Percentiles rank a stretch among this genome's conserved stretches.
These are phyloP conservation scores for Gonapodya prolifera DNA, from an alignment of 192 early-diverging fungal genomes.

Conservation along the genomic window DNA sequence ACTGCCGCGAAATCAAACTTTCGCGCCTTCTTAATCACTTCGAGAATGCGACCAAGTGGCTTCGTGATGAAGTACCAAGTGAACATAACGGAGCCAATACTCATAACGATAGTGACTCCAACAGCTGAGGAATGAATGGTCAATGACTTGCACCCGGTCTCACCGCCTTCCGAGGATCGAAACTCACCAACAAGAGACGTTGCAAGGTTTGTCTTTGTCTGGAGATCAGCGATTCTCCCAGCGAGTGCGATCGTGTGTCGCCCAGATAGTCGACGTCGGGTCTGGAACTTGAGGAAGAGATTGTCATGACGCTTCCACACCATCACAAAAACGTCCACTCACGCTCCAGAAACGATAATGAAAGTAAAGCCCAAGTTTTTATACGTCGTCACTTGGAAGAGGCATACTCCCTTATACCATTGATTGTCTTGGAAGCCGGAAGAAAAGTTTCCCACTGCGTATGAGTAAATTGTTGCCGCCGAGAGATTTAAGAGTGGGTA, in stretches of 20 bases:
- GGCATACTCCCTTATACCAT: background rate
- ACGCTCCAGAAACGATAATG: background rate
- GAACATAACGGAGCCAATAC: background rate
- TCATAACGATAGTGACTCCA: background rate
- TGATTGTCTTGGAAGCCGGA: background rate
- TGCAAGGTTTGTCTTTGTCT: background rate
- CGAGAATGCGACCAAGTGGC: background rate
- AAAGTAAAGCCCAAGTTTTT: background rate
- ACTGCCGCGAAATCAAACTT: background rate
- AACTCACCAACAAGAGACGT: background rate
- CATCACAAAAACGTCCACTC: background rate
- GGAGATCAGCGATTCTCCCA: background rate
- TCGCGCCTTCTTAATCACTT: background rate
- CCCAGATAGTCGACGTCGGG: background rate
- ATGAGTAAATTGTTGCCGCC: background rate
- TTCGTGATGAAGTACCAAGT: background rate
- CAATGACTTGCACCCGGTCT: background rate
- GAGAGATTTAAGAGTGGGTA: background rate
- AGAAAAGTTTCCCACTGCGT: background rate
- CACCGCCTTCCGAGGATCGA: no score
- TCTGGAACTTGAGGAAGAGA: background rate
- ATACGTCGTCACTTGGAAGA: background rate
- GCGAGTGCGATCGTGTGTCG: background rate
- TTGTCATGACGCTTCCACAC: no score
- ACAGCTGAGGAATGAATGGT: background rate